Evolutionary conservation across 164 flowering plant species (phyloP), one percentile per base, ranked within the genome.

Genomic region (Liquidambar formosana): DNA sequence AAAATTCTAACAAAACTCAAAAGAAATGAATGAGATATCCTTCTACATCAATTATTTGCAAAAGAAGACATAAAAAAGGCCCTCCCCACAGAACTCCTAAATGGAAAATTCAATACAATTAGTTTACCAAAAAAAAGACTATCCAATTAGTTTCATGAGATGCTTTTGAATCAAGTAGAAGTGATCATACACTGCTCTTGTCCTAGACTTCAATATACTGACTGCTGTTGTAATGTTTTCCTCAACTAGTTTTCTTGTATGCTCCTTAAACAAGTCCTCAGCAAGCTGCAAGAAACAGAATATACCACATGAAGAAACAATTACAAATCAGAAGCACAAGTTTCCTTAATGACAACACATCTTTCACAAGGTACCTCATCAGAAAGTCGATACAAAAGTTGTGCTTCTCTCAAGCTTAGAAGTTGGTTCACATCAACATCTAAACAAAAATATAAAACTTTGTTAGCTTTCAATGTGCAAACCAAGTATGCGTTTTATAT

Each of bases 181-280:
- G 45, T 4, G 33, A 62, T 51, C 90, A 52, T 88, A 92, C 98
- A 23, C 81, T 74, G 84, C 71, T 79, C 90, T 81, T 57, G 89
- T 66, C 66, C 98, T 82, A 49, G 97, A 89, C 77, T 92, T 96
- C 61, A 89, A 78, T 22, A 76, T 51, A 64, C 65, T 76, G 53
- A 92, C 73, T 43, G 97, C 97, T 9, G 79, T 53, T 52, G 91
- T 77, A 77, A 96, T 85, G 72, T 78, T 86, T 76, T 87, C 86
- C 78, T 92, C 99, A 49, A 80, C 92, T 68, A 93, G 78, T 64
- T 83, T 93, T 64, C 97, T 83, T 44, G 86, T 79, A 65, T 82
- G 93, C 73, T 85, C 93, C 80, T 81, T 83, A 64, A 93, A 85
- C 88, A 93, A 78, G 14, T 93, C 92, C 53, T 84, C 93, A 38